A percentile compares a stretch with the other conserved stretches of the same genome.
Conservation (phyloP, 2,329 filamentous ascomycete species). For the Colletotrichum caudatum region DNA sequence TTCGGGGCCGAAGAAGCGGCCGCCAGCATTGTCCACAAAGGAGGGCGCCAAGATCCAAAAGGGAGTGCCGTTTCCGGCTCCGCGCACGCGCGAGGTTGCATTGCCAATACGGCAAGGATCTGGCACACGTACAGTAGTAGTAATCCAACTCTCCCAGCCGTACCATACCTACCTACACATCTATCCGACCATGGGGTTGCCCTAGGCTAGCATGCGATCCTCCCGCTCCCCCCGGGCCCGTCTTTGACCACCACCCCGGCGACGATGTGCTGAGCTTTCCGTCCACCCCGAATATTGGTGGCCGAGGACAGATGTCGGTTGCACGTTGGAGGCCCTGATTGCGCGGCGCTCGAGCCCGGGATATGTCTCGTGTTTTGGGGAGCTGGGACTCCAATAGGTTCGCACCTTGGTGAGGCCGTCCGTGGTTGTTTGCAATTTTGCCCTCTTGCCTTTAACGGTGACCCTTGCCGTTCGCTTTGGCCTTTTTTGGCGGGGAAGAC, state of each 20-base stretch:
- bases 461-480: slow-evolving; percentile 31
- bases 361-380: slow-evolving; percentile 29
- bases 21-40: neutral
- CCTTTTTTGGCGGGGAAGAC: slow-evolving; percentile 25
- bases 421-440: slow-evolving; percentile 2
- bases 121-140: too few relatives aligned
- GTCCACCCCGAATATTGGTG: slow-evolving; percentile 17
- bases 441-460: slow-evolving; percentile 17
- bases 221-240: slow-evolving; percentile 30
- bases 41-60: slow-evolving; percentile 13
- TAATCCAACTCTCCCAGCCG: slow-evolving; percentile 11
- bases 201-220: slow-evolving; percentile 33
- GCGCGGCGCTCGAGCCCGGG: neutral
- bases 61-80: slow-evolving; percentile 30
- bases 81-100: slow-evolving; percentile 13
- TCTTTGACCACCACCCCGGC: slow-evolving; percentile 5
- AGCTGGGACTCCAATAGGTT: neutral
- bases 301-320: slow-evolving; percentile 9
- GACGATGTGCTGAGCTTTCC: slow-evolving; percentile 17
- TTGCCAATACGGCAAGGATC: slow-evolving; percentile 30
- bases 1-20: slow-evolving; percentile 33
- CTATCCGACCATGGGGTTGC: slow-evolving; percentile 24
- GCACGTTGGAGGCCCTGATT: slow-evolving; percentile 5
- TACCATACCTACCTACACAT: slow-evolving; percentile 18
- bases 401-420: slow-evolving; percentile 17